Percentiles rank a stretch among this genome's conserved stretches.
These are phyloP conservation scores for Wickerhamomyces hampshirensis DNA, from an alignment of 805 yeast genomes.

Conservation along the genomic window DNA sequence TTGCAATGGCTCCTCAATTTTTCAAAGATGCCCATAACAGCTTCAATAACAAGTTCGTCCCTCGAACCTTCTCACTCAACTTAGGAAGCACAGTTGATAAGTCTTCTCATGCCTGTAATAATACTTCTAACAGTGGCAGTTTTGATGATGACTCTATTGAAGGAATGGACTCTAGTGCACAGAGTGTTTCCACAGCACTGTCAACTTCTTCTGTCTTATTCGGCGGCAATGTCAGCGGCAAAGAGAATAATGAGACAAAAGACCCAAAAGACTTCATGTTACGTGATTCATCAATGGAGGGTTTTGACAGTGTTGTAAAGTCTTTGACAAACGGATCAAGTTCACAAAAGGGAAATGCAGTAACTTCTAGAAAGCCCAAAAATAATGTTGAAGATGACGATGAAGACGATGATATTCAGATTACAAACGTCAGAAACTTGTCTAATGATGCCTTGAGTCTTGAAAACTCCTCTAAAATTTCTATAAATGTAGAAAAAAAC, in stretches of 20 bases:
- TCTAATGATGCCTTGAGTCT: too few species aligned
- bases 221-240: constrained; percentile 1
- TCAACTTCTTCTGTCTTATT: constrained; percentile 6
- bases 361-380: too few species aligned
- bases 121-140: background rate
- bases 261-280: too few species aligned
- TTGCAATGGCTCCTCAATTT: constrained; percentile 20
- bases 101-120: constrained; percentile 1
- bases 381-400: constrained; percentile 2
- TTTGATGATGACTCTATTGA: constrained; percentile 5
- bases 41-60: constrained; percentile 18
- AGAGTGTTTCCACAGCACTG: constrained; percentile 10
- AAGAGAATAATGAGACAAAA: background rate
- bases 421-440: constrained; percentile 34
- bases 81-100: constrained; percentile 7
- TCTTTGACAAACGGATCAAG: too few species aligned
- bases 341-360: too few species aligned
- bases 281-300: too few species aligned
- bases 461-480: too few species aligned
- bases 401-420: constrained; percentile 31
- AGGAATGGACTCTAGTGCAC: constrained; percentile 2
- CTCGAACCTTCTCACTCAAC: constrained; percentile 20
- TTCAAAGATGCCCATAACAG: constrained; percentile 22
- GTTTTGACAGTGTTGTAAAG: too few species aligned
- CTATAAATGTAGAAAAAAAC: background rate